Percentiles rank a stretch among this genome's conserved stretches.
Evolutionary conservation across 2,329 filamentous ascomycete species (phyloP).

Genomic region (Colletotrichum melonis): DNA sequence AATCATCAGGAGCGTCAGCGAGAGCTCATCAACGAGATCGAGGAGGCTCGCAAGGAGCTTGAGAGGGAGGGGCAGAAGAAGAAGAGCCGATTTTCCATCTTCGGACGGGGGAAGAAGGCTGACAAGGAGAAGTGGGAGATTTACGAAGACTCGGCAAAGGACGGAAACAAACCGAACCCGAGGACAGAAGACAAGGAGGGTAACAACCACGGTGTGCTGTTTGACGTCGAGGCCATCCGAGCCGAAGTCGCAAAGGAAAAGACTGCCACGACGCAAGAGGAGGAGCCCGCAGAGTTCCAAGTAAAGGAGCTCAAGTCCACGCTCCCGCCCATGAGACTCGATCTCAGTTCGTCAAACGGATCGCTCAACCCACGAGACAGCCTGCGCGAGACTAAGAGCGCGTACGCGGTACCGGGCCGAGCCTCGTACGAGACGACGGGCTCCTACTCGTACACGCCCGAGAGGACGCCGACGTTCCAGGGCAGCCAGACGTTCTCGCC

Average conservation of each 20-base stretch:
- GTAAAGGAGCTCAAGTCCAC: constrained; percentile 89
- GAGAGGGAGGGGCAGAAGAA: constrained; percentile 78
- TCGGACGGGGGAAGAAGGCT: constrained; percentile 83
- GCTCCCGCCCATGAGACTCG: constrained; percentile 88
- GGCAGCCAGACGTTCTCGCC: constrained; percentile 36
- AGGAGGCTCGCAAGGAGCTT: constrained; percentile 88
- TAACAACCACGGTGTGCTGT: constrained; percentile 77
- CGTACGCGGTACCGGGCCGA: constrained; percentile 48
- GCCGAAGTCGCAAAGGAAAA: constrained; percentile 81
- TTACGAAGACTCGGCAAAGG: constrained; percentile 76
- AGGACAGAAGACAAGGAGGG: constrained; percentile 61
- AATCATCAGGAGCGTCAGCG: constrained; percentile 89
- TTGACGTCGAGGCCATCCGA: constrained; percentile 94
- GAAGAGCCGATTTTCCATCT: constrained; percentile 74
- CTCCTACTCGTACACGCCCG: constrained; percentile 36
- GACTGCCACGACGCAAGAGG: constrained; percentile 58
- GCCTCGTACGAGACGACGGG: constrained; percentile 39
- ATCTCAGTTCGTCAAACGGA: constrained; percentile 55
- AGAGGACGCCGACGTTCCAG: constrained; percentile 38
- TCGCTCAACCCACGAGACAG: constrained; percentile 44
- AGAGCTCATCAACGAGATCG: constrained; percentile 95
- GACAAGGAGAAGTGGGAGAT: constrained; percentile 94
- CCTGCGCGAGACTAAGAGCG: constrained; percentile 60
- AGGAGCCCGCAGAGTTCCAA: constrained; percentile 61
- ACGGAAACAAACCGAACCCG: constrained; percentile 50